phyloP scores from a whole-genome alignment of 179 eudicot species.

The Spergularia azorica region DNA sequence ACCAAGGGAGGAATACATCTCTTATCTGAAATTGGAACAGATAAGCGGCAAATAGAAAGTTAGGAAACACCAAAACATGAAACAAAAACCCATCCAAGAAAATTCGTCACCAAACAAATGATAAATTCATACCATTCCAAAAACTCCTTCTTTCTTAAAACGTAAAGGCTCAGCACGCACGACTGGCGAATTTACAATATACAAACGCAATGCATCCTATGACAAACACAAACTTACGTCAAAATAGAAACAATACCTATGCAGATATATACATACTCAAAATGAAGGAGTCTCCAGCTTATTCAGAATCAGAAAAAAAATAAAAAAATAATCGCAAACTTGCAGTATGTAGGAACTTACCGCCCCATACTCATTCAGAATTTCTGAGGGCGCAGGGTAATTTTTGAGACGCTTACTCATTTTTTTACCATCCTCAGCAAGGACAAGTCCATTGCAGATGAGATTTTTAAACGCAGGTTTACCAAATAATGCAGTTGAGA shows the following conservation, averaged over 20 bases:
- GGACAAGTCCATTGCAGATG: constrained; percentile 96
- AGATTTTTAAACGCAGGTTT: constrained; percentile 95
- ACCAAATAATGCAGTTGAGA: constrained; percentile 92
- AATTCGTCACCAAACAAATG: not conserved
- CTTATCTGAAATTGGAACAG: constrained; percentile 56
- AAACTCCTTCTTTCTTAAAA: constrained; percentile 92
- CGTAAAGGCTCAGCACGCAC: constrained; percentile 98
- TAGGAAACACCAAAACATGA: too few relatives aligned
- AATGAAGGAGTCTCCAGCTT: not conserved
- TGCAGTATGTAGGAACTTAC: constrained; percentile 48
- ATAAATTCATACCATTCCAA: constrained; percentile 65
- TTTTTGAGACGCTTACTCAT: constrained; percentile 96
- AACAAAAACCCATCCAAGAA: not conserved
- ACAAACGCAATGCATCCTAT: constrained; percentile 92
- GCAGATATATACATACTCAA: not conserved
- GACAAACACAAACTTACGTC: not conserved
- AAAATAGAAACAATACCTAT: constrained; percentile 1
- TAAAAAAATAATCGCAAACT: too few relatives aligned
- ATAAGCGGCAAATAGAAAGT: not conserved
- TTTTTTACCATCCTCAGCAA: constrained; percentile 98
- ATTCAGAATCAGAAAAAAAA: not conserved
- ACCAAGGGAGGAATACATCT: constrained; percentile 98
- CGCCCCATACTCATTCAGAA: constrained; percentile 88
- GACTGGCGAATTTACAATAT: constrained; percentile 93
- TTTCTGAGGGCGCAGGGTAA: constrained; percentile 83